These are phyloP conservation scores for Tulasnella sp. DNA, from an alignment of 768 basidiomycete species.

Conservation along the genomic window DNA sequence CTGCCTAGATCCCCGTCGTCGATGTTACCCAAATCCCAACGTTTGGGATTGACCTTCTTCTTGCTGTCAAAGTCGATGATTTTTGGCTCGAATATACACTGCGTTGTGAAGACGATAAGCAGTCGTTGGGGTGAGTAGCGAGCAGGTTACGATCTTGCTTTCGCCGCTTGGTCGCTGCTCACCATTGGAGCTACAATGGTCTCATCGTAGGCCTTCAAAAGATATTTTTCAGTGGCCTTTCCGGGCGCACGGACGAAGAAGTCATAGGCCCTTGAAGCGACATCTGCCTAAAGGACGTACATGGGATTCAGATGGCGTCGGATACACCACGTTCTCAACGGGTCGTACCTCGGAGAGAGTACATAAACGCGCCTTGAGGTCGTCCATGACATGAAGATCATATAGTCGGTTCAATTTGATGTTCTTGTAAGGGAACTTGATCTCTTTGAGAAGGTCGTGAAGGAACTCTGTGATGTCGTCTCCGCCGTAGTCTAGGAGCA, in stretches of 20 bases:
- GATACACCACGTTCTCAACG: neutral
- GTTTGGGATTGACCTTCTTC: constrained; percentile 53
- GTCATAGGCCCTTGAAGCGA: constrained; percentile 88
- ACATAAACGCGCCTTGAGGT: constrained; percentile 81
- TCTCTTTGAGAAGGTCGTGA: constrained; percentile 73
- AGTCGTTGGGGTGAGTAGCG: neutral
- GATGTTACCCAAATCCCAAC: constrained; percentile 63
- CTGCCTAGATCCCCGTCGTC: constrained; percentile 64
- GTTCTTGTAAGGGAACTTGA: constrained; percentile 86
- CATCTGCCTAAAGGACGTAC: constrained; percentile 64
- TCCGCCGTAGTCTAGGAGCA: constrained; percentile 85
- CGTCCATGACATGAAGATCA: constrained; percentile 92
- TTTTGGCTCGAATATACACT: constrained; percentile 94
- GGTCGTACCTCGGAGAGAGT: constrained; percentile 80
- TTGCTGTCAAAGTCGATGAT: constrained; percentile 89
- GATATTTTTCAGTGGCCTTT: constrained; percentile 81
- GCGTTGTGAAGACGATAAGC: constrained; percentile 7
- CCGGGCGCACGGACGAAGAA: constrained; percentile 82
- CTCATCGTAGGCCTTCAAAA: constrained; percentile 90
- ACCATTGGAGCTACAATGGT: constrained; percentile 95
- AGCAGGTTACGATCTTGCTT: too few relatives aligned
- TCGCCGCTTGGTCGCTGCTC: constrained; percentile 38
- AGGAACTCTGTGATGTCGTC: constrained; percentile 94
- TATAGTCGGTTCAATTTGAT: constrained; percentile 74
- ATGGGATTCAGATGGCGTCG: neutral